Percentiles rank a stretch among this genome's conserved stretches.
Evolutionary conservation across 208 protist genomes (phyloP).

Genomic region (Crithidia sp.): DNA sequence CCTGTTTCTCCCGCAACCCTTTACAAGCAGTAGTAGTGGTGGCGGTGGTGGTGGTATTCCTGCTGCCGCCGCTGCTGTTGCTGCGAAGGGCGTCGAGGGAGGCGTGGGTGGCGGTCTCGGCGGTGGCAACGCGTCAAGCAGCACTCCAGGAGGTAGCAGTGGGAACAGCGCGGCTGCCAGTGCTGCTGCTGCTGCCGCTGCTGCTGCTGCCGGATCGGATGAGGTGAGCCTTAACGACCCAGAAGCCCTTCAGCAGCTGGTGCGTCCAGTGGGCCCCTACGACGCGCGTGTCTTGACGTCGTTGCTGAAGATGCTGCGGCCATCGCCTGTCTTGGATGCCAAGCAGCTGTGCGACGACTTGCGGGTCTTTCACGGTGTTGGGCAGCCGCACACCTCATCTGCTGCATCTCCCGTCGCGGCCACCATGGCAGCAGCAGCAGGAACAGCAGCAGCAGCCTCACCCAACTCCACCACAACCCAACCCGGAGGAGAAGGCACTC

Average conservation of each 20-base stretch:
- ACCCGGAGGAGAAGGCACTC: too few relatives aligned
- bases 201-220: neutral
- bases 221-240: conserved; percentile 35
- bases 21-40: neutral
- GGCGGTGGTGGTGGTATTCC: neutral
- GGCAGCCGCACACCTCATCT: neutral
- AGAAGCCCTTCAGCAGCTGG: conserved; percentile 34
- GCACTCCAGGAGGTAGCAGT: neutral
- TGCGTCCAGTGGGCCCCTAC: conserved; percentile 34
- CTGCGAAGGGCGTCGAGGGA: neutral
- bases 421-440: too few relatives aligned
- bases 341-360: conserved; percentile 18
- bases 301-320: conserved; percentile 23
- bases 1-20: conserved; percentile 13
- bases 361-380: conserved; percentile 9
- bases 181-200: neutral
- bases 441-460: too few relatives aligned
- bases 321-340: neutral
- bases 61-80: neutral
- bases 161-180: neutral
- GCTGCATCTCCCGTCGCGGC: too few relatives aligned
- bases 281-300: conserved; percentile 20
- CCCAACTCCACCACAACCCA: too few relatives aligned
- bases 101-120: neutral
- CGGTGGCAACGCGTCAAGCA: neutral